Evolutionary conservation across 176 grass and related monocot genomes (phyloP), one percentile per base, ranked within the genome.

Genomic region (Chrysopogon serrulatus): DNA sequence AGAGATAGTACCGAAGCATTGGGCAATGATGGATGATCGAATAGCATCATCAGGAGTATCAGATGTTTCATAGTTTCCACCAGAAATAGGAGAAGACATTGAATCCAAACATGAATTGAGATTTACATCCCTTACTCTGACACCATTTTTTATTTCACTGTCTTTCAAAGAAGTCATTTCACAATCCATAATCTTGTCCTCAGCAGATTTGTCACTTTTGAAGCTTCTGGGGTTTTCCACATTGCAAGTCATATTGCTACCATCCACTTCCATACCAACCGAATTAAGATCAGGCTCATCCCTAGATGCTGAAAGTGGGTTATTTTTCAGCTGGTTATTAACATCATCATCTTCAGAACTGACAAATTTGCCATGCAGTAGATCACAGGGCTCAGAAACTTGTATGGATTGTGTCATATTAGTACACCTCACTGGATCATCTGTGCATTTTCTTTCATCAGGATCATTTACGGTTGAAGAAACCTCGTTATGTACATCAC

Each of bases 71-170:
- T 80, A 81, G 40, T 87, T 84, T 82, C 77, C 73, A 87, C 82
- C 73, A 87, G 76, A 77, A 90, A 87, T 40, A 74, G 91, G 87
- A 69, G 84, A 87, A 72, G 73, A 88, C 18, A 82, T 28, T 66
- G 84, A 74, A 85, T 90, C 71, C 28, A 79, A 90, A 71, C 84
- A 84, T 67, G 87, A 87, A 90, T 90, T 87, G 23, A 87, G 87
- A 77, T 87, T 90, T 63, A 90, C 87, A 72, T 87, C 77, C 71
- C 73, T 88, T 80, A 81, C 77, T 72, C 76, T 86, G 48, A 30
- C 44, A 81, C 49, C 60, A 74, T 56, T 77, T 65, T 82, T 84
- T 27, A 76, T 65, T 57, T 79, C 84, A 61, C 76, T 68, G 39
- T 81, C 65, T 90, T 82, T 85, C 39, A 65, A 79, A 81, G 76